Evolutionary conservation across 768 basidiomycete species (phyloP).

Genomic region (Artomyces pyxidatus): DNA sequence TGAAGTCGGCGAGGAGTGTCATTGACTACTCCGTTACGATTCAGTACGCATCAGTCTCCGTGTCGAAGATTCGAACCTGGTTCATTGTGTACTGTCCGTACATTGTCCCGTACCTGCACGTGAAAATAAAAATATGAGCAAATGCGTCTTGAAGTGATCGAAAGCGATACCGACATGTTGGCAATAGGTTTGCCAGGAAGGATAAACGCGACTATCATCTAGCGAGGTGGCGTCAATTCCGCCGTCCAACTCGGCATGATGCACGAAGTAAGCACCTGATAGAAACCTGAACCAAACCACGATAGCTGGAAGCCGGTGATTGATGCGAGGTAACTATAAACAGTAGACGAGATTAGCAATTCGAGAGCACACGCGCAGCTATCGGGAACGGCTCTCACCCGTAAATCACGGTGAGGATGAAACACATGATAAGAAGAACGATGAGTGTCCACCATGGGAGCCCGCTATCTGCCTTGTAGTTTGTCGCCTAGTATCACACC

Average conservation of each 20-base stretch:
- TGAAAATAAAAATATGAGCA: neutral
- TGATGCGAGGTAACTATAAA: constrained; percentile 1
- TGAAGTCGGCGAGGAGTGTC: constrained; percentile 18
- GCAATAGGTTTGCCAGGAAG: constrained; percentile 26
- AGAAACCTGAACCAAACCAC: constrained; percentile 15
- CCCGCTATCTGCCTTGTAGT: constrained; percentile 21
- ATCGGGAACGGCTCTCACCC: neutral
- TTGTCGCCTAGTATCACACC: constrained; percentile 10
- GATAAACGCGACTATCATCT: constrained; percentile 25
- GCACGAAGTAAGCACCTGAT: constrained; percentile 3
- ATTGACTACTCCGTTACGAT: constrained; percentile 2
- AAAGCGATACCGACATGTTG: constrained; percentile 22
- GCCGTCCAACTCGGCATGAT: neutral
- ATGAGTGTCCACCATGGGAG: constrained; percentile 23
- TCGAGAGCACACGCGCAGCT: too few species aligned
- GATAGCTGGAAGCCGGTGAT: constrained; percentile 15
- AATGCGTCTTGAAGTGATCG: neutral
- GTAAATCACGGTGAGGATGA: constrained; percentile 20
- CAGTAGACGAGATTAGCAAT: neutral
- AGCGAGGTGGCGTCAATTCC: constrained; percentile 8
- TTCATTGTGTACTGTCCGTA: constrained; percentile 14
- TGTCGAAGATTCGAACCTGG: neutral
- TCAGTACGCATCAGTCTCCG: neutral
- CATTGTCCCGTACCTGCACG: constrained; percentile 5
- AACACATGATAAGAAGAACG: constrained; percentile 21